Conservation (phyloP, 768 basidiomycete species). For the Roridomyces roridus region DNA sequence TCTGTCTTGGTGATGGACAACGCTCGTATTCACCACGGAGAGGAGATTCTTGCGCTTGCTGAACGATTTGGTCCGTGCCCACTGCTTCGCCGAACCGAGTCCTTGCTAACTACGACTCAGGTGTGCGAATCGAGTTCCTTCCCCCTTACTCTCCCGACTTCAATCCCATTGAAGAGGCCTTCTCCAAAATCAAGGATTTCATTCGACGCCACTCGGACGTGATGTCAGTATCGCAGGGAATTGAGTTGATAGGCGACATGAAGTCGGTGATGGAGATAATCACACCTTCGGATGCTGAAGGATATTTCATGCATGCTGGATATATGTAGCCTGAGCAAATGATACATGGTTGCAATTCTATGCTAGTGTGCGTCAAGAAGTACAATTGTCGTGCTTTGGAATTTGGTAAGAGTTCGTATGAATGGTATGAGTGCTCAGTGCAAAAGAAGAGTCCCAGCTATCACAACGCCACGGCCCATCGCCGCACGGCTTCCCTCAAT, state of each 20-base stretch:
- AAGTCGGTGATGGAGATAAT: constrained; percentile 17
- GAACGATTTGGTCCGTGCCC: constrained; percentile 22
- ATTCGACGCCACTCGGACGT: constrained; percentile 17
- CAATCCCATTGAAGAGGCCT: constrained; percentile 41
- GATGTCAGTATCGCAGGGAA: neutral
- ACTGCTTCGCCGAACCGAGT: neutral
- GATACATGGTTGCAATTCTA: neutral
- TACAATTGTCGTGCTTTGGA: neutral
- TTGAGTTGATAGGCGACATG: constrained; percentile 5
- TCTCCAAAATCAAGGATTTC: constrained; percentile 35
- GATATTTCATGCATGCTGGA: constrained; percentile 26
- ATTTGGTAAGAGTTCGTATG: neutral
- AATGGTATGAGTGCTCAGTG: neutral
- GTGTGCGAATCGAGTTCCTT: constrained; percentile 29
- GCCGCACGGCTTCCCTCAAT: neutral
- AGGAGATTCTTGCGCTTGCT: constrained; percentile 32
- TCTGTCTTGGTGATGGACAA: constrained; percentile 43
- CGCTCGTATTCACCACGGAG: constrained; percentile 37
- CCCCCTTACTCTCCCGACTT: constrained; percentile 40
- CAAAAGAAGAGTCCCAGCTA: neutral
- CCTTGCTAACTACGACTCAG: neutral
- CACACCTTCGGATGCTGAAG: constrained; percentile 18
- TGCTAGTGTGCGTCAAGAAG: too few relatives aligned
- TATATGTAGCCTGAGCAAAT: constrained; percentile 12
- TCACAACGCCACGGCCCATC: constrained; percentile 1